Conservation (phyloP, 768 basidiomycete genomes). For the Calocybe cyanea region DNA sequence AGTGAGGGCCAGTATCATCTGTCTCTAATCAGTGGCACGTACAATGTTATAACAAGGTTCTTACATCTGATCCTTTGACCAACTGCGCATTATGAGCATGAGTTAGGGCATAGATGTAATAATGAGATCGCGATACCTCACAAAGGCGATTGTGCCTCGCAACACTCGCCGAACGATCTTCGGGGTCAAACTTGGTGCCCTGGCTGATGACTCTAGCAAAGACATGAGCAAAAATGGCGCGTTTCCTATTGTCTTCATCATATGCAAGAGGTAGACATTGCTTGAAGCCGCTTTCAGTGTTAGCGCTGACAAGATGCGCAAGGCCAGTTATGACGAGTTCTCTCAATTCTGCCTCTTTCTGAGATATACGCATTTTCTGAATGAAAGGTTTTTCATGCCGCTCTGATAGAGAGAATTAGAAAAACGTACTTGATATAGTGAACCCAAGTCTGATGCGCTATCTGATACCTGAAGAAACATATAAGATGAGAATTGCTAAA, state of each 20-base stretch:
- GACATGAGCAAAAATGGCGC: conserved; percentile 80
- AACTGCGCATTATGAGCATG: conserved; percentile 36
- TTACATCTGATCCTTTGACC: conserved; percentile 70
- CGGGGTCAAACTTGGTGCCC: conserved; percentile 73
- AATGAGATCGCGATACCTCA: conserved; percentile 41
- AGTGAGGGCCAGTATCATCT: conserved; percentile 79
- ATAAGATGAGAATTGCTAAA: conserved; percentile 1
- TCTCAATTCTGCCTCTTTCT: conserved; percentile 59
- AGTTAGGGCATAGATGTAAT: background rate
- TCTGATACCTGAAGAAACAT: conserved; percentile 38
- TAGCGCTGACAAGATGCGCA: conserved; percentile 76
- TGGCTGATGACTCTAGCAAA: conserved; percentile 78
- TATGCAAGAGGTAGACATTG: conserved; percentile 82
- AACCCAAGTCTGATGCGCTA: conserved; percentile 44
- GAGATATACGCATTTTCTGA: conserved; percentile 41
- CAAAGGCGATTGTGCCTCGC: conserved; percentile 50
- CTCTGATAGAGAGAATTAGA: background rate
- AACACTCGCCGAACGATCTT: conserved; percentile 44
- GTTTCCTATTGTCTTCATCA: conserved; percentile 62
- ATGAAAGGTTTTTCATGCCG: background rate
- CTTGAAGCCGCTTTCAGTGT: conserved; percentile 85
- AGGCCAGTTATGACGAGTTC: conserved; percentile 79
- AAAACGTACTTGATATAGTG: conserved; percentile 38
- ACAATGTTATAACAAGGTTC: conserved; percentile 22
- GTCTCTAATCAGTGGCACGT: conserved; percentile 4